Evolutionary conservation across 805 yeast genomes (phyloP), one percentile per base, ranked within the genome.

Genomic region (Candida ulmi): DNA sequence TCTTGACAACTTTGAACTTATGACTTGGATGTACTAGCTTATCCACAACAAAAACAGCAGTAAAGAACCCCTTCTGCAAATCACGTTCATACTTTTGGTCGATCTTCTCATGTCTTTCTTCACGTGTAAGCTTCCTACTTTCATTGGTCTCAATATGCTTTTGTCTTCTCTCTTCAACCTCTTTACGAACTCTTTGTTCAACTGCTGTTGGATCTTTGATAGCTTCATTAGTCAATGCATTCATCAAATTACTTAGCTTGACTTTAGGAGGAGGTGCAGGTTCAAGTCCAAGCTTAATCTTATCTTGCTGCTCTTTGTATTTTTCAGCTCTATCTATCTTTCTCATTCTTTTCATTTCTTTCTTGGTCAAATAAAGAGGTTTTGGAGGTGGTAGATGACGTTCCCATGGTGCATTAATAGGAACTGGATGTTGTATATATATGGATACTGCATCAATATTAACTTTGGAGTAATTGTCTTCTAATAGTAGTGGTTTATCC

Each of bases 181-280:
- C 93, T 18, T 65, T 59, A 33, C 74, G 68, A 0, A 93, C 96
- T 37, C 70, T 61, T 58, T 69, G 67, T 54, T 91, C 99, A 48
- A 88, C 81, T 4, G 77, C 77, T 0, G 98, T 91, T 1, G 99
- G 98, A 55, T 93, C 95, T 43, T 74, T 69, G 35, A 90, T 83
- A 7, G 93, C 87, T 42, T 86, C 95, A 50, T 85, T 78, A 2
- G 97, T 86, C 36, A 84, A 65, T 0, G 88, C 95, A 50, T 74
- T 83, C 88, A 88, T 86, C 60, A 93, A 70, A 56, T 91, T 93
- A 32, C 83, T 76, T 33, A 88, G 66, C 52, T 83, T 86, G 19
- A 93, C 83, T 59, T 91, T 93, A 3, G 96, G 95, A 6, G 83
- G 83, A 0, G 96, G 96, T 5, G 95, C 83, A 0, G 95, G 83